Percentiles rank a stretch among this genome's conserved stretches.
Conservation (phyloP, 257 asterid species). For the Hygrophila difformis region DNA sequence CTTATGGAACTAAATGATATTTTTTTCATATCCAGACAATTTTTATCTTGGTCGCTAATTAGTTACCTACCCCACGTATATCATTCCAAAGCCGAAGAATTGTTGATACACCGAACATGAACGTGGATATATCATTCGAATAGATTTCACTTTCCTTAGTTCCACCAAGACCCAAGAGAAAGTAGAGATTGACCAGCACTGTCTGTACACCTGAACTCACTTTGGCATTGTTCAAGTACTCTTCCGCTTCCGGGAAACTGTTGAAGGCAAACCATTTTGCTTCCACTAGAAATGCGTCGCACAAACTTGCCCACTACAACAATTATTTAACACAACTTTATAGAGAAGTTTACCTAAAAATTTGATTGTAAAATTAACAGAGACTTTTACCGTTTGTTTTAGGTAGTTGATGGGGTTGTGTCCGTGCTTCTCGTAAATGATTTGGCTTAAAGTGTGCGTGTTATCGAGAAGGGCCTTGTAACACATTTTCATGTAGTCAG, state of each 20-base stretch:
- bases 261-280: slow-evolving; percentile 27
- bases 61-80: slow-evolving; percentile 32
- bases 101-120: slow-evolving; percentile 20
- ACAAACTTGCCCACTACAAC: slow-evolving; percentile 45
- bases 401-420: slow-evolving; percentile 25
- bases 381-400: slow-evolving; percentile 16
- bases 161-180: slow-evolving; percentile 19
- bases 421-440: slow-evolving; percentile 24
- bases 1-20: too few species aligned
- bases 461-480: slow-evolving; percentile 34
- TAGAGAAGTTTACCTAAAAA: too few species aligned
- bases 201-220: slow-evolving; percentile 34
- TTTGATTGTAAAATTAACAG: too few species aligned
- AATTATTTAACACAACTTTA: too few species aligned
- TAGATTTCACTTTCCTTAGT: background rate
- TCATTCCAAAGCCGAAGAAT: slow-evolving; percentile 43
- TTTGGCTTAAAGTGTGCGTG: slow-evolving; percentile 22
- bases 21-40: too few species aligned
- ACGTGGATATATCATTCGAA: slow-evolving; percentile 11
- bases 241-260: slow-evolving; percentile 17
- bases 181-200: slow-evolving; percentile 18
- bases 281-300: slow-evolving; percentile 47
- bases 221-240: slow-evolving; percentile 25
- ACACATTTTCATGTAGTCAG: slow-evolving; percentile 41
- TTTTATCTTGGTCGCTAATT: too few species aligned